A percentile compares a stretch with the other conserved stretches of the same genome.
These are phyloP conservation scores for Tagetes patula DNA, from an alignment of 129 eudicot genomes.

Conservation along the genomic window DNA sequence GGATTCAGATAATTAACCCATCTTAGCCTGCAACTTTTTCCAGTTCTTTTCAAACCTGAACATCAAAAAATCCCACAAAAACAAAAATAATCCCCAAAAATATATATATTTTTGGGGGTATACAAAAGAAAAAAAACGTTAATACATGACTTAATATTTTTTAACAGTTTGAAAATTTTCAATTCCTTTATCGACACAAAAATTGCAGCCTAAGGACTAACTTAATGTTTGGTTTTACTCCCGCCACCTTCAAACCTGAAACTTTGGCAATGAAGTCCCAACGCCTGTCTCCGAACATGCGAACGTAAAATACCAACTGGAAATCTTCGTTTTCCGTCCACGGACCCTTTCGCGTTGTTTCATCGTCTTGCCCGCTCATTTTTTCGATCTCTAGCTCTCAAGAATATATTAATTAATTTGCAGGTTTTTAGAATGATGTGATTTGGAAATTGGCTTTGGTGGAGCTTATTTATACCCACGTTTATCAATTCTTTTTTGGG, in stretches of 20 bases:
- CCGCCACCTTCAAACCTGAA: conserved; percentile 99
- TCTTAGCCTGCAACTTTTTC: conserved; percentile 89
- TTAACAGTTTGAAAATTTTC: conserved; percentile 23
- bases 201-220: conserved; percentile 32
- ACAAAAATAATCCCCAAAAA: conserved; percentile 33
- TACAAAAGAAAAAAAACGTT: conserved; percentile 27
- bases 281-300: conserved; percentile 78
- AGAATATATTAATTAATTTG: background rate
- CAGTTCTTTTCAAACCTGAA: conserved; percentile 71
- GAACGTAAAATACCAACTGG: conserved; percentile 67
- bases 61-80: conserved; percentile 18
- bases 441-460: conserved; percentile 25
- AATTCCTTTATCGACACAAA: background rate
- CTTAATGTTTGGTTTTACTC: conserved; percentile 46
- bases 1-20: conserved; percentile 97
- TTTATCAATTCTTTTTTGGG: conserved; percentile 29
- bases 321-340: conserved; percentile 91
- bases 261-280: conserved; percentile 96
- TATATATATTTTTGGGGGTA: conserved; percentile 26
- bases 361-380: conserved; percentile 48
- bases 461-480: conserved; percentile 40
- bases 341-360: conserved; percentile 67
- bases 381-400: conserved; percentile 14
- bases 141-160: conserved; percentile 17
- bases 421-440: conserved; percentile 13